Conservation (phyloP, 2,329 filamentous ascomycete genomes). For the Alternaria hordeiaustralica region DNA sequence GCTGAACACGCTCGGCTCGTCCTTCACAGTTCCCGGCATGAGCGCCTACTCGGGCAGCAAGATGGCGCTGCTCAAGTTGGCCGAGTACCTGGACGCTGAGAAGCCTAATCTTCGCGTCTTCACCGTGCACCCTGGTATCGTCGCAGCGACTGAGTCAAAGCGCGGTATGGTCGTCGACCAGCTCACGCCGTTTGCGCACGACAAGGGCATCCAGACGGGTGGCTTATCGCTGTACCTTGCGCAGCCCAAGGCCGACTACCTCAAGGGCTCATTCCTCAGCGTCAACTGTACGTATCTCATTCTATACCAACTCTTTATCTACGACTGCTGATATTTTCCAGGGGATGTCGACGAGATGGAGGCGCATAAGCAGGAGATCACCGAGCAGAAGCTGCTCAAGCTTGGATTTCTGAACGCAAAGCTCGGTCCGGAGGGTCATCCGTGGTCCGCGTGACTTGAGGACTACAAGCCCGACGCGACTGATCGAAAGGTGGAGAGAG, state of each 20-base stretch:
- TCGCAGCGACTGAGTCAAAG: slow-evolving; percentile 14
- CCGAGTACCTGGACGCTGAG: slow-evolving; percentile 27
- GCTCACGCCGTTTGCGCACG: not conserved
- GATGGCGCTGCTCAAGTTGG: slow-evolving; percentile 26
- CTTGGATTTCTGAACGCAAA: slow-evolving; percentile 25
- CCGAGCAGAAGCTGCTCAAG: slow-evolving; percentile 36
- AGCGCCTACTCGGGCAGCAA: slow-evolving; percentile 30
- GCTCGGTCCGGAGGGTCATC: slow-evolving; percentile 25
- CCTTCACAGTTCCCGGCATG: slow-evolving; percentile 14
- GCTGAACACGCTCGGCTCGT: slow-evolving; percentile 8
- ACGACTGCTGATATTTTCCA: not conserved
- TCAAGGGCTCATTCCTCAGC: slow-evolving; percentile 24
- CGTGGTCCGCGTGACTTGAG: slow-evolving; percentile 11
- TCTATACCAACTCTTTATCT: not conserved
- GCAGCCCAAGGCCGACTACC: slow-evolving; percentile 23
- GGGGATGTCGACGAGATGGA: slow-evolving; percentile 39
- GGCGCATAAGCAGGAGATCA: slow-evolving; percentile 36
- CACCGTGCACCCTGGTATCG: slow-evolving; percentile 31
- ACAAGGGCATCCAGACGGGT: slow-evolving; percentile 19
- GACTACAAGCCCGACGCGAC: not conserved
- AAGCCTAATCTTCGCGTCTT: slow-evolving; percentile 9
- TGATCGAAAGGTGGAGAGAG: not conserved
- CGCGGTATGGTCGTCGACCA: slow-evolving; percentile 3
- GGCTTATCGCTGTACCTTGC: slow-evolving; percentile 25
- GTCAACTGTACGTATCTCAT: slow-evolving; percentile 25